phyloP scores from a whole-genome alignment of 805 yeast genomes.

The Wickerhamomyces queroliae region DNA sequence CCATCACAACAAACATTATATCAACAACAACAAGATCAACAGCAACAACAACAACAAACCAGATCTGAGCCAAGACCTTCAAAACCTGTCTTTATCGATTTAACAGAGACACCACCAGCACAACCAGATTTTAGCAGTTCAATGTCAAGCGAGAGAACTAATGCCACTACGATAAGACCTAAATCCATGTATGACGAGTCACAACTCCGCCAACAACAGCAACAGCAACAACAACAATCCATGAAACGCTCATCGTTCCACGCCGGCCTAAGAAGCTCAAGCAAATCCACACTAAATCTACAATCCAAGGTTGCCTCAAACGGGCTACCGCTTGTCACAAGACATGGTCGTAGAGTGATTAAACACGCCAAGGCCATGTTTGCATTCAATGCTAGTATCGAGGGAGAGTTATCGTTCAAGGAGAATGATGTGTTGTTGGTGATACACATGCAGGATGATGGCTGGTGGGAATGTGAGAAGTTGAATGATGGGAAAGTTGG shows the following conservation, averaged over 20 bases:
- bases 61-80: background rate
- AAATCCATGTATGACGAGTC: conserved; percentile 18
- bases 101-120: background rate
- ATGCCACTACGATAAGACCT: conserved; percentile 20
- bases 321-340: conserved; percentile 40
- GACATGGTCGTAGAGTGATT: conserved; percentile 49
- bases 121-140: conserved; percentile 11
- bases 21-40: background rate
- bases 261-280: conserved; percentile 18
- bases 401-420: conserved; percentile 54
- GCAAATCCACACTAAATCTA: conserved; percentile 19
- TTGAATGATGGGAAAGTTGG: conserved; percentile 35
- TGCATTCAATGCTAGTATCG: conserved; percentile 53
- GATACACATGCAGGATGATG: conserved; percentile 56
- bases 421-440: conserved; percentile 52
- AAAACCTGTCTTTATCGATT: background rate
- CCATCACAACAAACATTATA: no score
- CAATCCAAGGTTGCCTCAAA: conserved; percentile 19
- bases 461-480: conserved; percentile 73
- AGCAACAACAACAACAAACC: background rate
- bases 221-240: conserved; percentile 2
- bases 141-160: conserved; percentile 13
- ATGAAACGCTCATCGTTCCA: conserved; percentile 22
- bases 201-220: conserved; percentile 6
- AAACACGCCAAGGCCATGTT: conserved; percentile 49